Percentiles rank a stretch among this genome's conserved stretches.
These are phyloP conservation scores for Pittosporum tobira DNA, from an alignment of 129 eudicot genomes.

Conservation along the genomic window DNA sequence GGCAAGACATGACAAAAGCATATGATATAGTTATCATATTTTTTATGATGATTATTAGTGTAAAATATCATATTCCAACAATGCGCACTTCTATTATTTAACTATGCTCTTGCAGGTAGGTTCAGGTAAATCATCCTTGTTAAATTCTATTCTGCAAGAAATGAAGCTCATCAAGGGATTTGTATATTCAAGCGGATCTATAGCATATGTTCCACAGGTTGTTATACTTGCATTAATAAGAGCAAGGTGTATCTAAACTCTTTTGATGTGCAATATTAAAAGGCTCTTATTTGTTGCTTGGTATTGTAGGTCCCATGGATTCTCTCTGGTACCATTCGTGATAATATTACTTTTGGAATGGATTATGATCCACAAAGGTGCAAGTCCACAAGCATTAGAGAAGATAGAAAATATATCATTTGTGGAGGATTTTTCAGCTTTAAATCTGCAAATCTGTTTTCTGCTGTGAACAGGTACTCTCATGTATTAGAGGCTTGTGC, in stretches of 20 bases:
- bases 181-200: slow-evolving; percentile 37
- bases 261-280: slow-evolving; percentile 3
- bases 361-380: slow-evolving; percentile 67
- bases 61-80: background rate
- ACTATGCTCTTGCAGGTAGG: slow-evolving; percentile 63
- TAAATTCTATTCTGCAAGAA: slow-evolving; percentile 67
- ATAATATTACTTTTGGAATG: slow-evolving; percentile 65
- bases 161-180: slow-evolving; percentile 61
- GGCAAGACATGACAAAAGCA: background rate
- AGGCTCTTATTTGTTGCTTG: slow-evolving; percentile 14
- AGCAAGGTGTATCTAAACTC: background rate
- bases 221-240: background rate
- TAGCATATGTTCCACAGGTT: slow-evolving; percentile 92
- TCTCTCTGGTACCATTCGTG: slow-evolving; percentile 83
- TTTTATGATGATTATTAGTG: too few relatives aligned
- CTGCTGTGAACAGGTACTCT: slow-evolving; percentile 43
- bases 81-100: slow-evolving; percentile 1
- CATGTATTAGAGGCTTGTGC: slow-evolving; percentile 69
- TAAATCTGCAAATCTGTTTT: slow-evolving; percentile 5
- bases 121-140: slow-evolving; percentile 89
- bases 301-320: slow-evolving; percentile 81
- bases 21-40: slow-evolving; percentile 1
- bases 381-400: background rate
- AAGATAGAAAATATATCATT: background rate
- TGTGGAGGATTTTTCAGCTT: background rate